Conservation (phyloP, 441 rosid species). For the Mallotus repandus region DNA sequence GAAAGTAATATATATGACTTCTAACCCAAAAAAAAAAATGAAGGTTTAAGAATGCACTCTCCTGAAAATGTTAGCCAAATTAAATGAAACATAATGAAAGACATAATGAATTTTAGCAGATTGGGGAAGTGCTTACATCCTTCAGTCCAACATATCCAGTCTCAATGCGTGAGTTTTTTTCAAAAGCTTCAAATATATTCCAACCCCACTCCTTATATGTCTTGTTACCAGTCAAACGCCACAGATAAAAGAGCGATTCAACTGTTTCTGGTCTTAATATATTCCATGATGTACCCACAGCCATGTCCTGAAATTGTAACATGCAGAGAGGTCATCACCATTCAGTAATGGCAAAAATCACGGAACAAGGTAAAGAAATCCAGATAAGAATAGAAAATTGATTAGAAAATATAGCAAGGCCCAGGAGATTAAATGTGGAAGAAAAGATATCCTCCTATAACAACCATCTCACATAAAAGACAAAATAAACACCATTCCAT, state of each 20-base stretch:
- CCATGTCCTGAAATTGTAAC: constrained; percentile 68
- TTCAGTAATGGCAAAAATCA: background rate
- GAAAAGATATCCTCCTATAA: background rate
- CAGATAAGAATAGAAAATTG: background rate
- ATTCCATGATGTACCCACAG: constrained; percentile 89
- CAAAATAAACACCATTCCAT: background rate
- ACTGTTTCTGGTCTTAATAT: constrained; percentile 94
- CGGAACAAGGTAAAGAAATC: background rate
- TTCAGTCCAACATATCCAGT: constrained; percentile 88
- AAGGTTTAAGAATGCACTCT: background rate
- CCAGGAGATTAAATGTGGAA: background rate
- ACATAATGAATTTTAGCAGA: background rate
- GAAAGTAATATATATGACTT: background rate
- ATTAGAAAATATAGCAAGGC: background rate
- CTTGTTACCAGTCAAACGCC: constrained; percentile 95
- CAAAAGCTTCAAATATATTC: constrained; percentile 96
- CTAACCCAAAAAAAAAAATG: background rate
- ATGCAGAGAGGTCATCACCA: background rate
- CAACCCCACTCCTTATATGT: constrained; percentile 99
- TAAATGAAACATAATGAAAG: background rate
- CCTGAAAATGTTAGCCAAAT: background rate
- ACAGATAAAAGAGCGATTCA: constrained; percentile 92
- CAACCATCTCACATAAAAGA: background rate
- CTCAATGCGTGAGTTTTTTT: constrained; percentile 78
- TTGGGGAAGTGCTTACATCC: constrained; percentile 58